Conservation (phyloP, 129 eudicot genomes). For the Centella asiatica region DNA sequence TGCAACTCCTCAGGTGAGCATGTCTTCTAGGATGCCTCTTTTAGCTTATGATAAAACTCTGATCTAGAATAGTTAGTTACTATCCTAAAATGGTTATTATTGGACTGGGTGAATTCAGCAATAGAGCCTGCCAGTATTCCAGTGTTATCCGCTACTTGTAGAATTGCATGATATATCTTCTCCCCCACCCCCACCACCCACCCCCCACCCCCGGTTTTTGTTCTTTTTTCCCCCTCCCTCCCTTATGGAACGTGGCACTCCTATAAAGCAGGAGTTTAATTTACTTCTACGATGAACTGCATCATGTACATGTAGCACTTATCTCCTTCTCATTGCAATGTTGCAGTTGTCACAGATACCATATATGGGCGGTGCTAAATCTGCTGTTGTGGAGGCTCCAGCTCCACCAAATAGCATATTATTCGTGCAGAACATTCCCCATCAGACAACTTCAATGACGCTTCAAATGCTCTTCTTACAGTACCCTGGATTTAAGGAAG, state of each 20-base stretch:
- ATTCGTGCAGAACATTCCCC: slow-evolving; percentile 86
- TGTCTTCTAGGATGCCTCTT: background rate
- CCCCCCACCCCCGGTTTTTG: too few relatives aligned
- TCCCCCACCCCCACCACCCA: too few relatives aligned
- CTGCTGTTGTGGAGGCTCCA: slow-evolving; percentile 68
- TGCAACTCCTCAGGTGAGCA: slow-evolving; percentile 68
- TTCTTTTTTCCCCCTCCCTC: too few relatives aligned
- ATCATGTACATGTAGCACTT: too few relatives aligned
- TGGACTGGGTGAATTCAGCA: background rate
- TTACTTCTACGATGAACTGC: too few relatives aligned
- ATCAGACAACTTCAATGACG: slow-evolving; percentile 78
- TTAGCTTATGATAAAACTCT: too few relatives aligned
- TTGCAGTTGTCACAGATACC: slow-evolving; percentile 86
- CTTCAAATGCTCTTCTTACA: slow-evolving; percentile 85
- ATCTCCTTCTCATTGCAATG: background rate
- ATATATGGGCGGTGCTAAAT: slow-evolving; percentile 55
- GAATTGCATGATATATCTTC: too few relatives aligned
- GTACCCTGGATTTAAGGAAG: slow-evolving; percentile 91
- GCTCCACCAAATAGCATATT: slow-evolving; percentile 91
- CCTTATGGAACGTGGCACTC: too few relatives aligned
- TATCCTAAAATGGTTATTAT: background rate
- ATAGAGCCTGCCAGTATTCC: background rate
- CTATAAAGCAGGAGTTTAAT: too few relatives aligned
- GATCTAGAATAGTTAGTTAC: too few relatives aligned
- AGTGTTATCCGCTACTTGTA: background rate